A percentile compares a stretch with the other conserved stretches of the same genome.
Evolutionary conservation across 2,329 filamentous ascomycete genomes (phyloP).

Genomic region (Phyllosticta ampelicida): DNA sequence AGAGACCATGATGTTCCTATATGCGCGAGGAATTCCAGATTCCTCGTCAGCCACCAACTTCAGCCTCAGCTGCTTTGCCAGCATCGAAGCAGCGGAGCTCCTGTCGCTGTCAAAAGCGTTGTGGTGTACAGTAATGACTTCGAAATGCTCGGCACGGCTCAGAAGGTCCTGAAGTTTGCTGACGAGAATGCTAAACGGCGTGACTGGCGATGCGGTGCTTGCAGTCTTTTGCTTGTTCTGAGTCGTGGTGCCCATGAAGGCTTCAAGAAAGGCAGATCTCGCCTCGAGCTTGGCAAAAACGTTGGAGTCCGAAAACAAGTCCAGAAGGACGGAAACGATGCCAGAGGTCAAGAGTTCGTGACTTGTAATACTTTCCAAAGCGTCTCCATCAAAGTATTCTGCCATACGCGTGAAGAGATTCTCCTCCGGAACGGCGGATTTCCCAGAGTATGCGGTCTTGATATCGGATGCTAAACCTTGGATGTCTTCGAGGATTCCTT

Average conservation of each 20-base stretch:
- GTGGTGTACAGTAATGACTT: slow-evolving; percentile 90
- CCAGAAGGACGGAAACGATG: slow-evolving; percentile 72
- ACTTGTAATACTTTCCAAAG: slow-evolving; percentile 87
- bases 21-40: slow-evolving; percentile 76
- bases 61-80: slow-evolving; percentile 87
- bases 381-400: slow-evolving; percentile 76
- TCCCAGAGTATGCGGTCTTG: slow-evolving; percentile 53
- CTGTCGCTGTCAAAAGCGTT: slow-evolving; percentile 83
- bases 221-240: slow-evolving; percentile 51
- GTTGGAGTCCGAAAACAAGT: slow-evolving; percentile 66
- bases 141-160: slow-evolving; percentile 94
- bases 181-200: slow-evolving; percentile 81
- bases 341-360: slow-evolving; percentile 87
- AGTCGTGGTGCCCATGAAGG: slow-evolving; percentile 74
- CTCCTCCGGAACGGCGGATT: slow-evolving; percentile 39
- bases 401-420: slow-evolving; percentile 66
- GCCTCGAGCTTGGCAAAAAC: slow-evolving; percentile 47
- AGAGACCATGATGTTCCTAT: slow-evolving; percentile 93
- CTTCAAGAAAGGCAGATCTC: slow-evolving; percentile 73
- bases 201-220: slow-evolving; percentile 58
- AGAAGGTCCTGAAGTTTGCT: slow-evolving; percentile 93
- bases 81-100: slow-evolving; percentile 87
- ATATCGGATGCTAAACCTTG: slow-evolving; percentile 62
- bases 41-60: slow-evolving; percentile 83
- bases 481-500: slow-evolving; percentile 61